These are phyloP conservation scores for Chenopodium berlandieri DNA, from an alignment of 148 eudicot genomes.

Conservation along the genomic window DNA sequence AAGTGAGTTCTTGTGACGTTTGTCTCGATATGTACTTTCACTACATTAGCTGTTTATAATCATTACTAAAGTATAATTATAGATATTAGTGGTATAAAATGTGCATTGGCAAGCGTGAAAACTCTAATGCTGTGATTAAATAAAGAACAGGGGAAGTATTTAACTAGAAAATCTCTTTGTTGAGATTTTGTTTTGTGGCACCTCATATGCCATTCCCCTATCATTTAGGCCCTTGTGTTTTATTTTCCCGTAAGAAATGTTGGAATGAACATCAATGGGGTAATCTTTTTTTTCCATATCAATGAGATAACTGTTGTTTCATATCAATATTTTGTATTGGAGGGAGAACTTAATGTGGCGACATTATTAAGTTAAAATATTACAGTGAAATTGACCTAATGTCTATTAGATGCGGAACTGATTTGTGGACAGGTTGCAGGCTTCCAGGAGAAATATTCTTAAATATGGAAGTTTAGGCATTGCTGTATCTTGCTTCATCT, in stretches of 20 bases:
- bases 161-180: background rate
- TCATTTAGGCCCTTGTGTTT: background rate
- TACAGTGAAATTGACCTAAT: conserved; percentile 10
- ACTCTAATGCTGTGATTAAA: too few relatives aligned
- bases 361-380: background rate
- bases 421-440: conserved; percentile 78
- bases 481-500: conserved; percentile 68
- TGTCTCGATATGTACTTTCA: too few relatives aligned
- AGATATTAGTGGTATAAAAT: too few relatives aligned
- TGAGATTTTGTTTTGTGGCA: background rate
- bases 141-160: too few relatives aligned
- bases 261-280: background rate
- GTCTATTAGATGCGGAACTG: conserved; percentile 37
- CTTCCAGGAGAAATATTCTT: conserved; percentile 76
- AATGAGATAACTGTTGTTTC: background rate
- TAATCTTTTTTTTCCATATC: background rate
- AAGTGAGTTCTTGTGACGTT: too few relatives aligned
- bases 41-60: too few relatives aligned
- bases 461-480: conserved; percentile 91
- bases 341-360: background rate
- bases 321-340: background rate
- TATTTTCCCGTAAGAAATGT: background rate
- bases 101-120: too few relatives aligned
- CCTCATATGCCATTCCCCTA: background rate
- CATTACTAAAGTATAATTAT: too few relatives aligned